Evolutionary conservation across 495 filamentous ascomycete species (phyloP), one percentile per base, ranked within the genome.

Genomic region (Penicillium egyptiacum): DNA sequence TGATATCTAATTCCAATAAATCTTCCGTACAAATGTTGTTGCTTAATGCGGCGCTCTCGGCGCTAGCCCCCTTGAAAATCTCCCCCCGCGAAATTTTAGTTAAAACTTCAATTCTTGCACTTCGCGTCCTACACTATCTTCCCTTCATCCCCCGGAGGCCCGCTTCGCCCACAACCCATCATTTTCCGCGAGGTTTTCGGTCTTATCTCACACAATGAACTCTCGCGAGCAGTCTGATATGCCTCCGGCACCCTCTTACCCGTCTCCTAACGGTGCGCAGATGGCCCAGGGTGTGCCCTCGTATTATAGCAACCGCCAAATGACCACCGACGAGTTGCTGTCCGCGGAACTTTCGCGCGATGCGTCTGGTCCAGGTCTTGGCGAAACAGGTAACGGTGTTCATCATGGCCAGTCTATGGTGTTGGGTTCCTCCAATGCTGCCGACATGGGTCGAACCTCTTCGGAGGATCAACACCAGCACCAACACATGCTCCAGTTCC

Each of bases 201-300:
- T 46, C 23, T 30, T n/a, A 56, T 53, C 51, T 33, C 43, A 33
- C 60, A 51, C 48, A 26, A 79, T 79, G 76, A 79, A 79, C 59
- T 67, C 74, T 30, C 75, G 76, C 58, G 75, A 79, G 57, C 74
- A 76, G 46, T 71, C 74, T 51, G 76, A 79, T 57, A 73, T 79
- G 75, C 74, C 75, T 73, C 70, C 75, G 67, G 68, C 68, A 28
- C 67, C 69, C n/a, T 79, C 76, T 22, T 79, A 79, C 48, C 75
- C 76, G 7, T 78, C 75, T n/a, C 75, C 76, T 48, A 77, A 79
- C 58, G 68, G 72, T 51, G 75, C 75, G 68, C 76, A 79, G 65
- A 77, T 78, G 67, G 67, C 71, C 37, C 76, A 79, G 60, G 75
- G 75, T 42, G 67, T 74, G 19, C 76, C 77, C 67, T 70, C 67